phyloP scores from a whole-genome alignment of 306 rosid species.

The Cucurbita pepo region DNA sequence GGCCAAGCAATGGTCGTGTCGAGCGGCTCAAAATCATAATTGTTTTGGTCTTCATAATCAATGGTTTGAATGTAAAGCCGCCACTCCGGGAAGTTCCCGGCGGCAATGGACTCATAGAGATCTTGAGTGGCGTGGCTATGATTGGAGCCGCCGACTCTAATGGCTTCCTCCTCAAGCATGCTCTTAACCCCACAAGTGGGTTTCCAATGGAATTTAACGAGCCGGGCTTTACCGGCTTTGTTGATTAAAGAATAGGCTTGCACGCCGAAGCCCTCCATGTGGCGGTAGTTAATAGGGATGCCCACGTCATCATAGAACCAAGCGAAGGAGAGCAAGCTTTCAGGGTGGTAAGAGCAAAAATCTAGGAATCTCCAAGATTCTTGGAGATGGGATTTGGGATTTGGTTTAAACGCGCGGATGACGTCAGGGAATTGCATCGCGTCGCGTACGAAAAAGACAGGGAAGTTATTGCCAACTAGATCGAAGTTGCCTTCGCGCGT shows the following conservation, averaged over 20 bases:
- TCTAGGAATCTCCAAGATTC: conserved; percentile 78
- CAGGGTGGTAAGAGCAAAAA: conserved; percentile 85
- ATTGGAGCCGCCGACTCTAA: conserved; percentile 64
- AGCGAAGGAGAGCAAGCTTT: conserved; percentile 65
- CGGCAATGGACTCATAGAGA: conserved; percentile 74
- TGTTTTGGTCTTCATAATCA: conserved; percentile 70
- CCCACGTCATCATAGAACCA: conserved; percentile 78
- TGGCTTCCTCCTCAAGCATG: conserved; percentile 73
- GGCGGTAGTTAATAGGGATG: conserved; percentile 77
- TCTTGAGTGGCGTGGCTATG: conserved; percentile 96
- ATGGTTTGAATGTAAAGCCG: conserved; percentile 69
- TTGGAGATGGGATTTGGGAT: conserved; percentile 83
- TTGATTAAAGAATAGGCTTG: conserved; percentile 63
- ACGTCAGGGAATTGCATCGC: conserved; percentile 85
- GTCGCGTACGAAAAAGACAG: conserved; percentile 68
- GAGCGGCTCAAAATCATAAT: conserved; percentile 77
- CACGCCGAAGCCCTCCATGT: conserved; percentile 94
- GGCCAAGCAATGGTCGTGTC: conserved; percentile 88
- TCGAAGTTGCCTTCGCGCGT: conserved; percentile 97
- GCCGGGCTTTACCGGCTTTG: conserved; percentile 55
- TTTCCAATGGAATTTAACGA: conserved; percentile 83
- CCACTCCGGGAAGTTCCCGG: conserved; percentile 96
- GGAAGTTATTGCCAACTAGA: conserved; percentile 78
- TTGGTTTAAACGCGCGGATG: conserved; percentile 85
- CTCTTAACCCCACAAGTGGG: conserved; percentile 67